Base-by-base conservation (phyloP, 148 eudicot species). In the Cornus kousa region DNA sequence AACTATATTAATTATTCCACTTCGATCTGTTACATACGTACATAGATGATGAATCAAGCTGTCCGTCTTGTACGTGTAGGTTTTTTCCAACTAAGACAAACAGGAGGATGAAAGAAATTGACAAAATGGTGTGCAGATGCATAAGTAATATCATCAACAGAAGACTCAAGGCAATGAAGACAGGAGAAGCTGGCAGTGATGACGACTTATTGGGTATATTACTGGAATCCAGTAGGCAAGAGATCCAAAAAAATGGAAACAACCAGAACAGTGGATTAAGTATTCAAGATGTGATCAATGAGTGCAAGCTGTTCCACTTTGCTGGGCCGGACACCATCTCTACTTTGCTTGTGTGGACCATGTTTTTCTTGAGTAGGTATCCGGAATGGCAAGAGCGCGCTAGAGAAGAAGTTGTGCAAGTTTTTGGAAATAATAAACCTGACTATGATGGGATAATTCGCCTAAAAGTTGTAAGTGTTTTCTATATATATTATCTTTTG, bases 131-230 rank as follows among this genome's bases (percentile, higher is more conserved):
- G 9, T 39, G 74, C 10, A 13, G 37, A 0, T 68, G 75, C 4
- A 28, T 85, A 70, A 70, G 53, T 50, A 75, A 67, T 28, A 87
- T 87, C 39, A 77, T 87, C 78, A 53, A 71, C 20, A 72, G 77
- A 73, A 79, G 82, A 50, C 43, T 37, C 65, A 82, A 62, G 73
- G 82, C 70, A 67, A 84, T 53, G 73, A 33, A 70, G 28, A 53
- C 35, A 57, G 81, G 78, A 46, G 53, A 79, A 67, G 70, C 35
- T 16, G 22, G 50, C 7, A 67, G 28, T 22, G 85, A 81, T 37
- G 87, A 87, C 74, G 87, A 87, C 74, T 84, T 87, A 48, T 48
- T 87, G n/a, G 80, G 83, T 17, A 73, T 78, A 35, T 65, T 87
- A n/a, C 33, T 82, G 74, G 78, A 79, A 40, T 72, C 87, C 3